A percentile compares a stretch with the other conserved stretches of the same genome.
These are phyloP conservation scores for Codiaeum variegatum DNA, from an alignment of 441 rosid genomes.

Conservation along the genomic window DNA sequence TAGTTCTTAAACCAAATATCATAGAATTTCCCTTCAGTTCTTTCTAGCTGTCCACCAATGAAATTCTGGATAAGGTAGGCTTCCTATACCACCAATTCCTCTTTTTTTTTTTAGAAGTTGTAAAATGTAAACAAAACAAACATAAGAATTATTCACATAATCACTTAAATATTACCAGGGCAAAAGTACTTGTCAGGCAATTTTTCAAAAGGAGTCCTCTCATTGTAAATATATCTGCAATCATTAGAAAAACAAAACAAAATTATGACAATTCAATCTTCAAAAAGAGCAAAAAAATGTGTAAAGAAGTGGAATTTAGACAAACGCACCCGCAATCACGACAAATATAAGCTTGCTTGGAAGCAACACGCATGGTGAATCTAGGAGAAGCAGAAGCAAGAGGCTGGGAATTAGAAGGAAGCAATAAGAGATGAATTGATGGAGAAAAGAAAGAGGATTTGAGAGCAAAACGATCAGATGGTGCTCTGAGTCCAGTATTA, in stretches of 20 bases:
- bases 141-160: not conserved
- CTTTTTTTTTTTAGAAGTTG: no score
- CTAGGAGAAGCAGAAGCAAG: slow-evolving; percentile 38
- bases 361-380: slow-evolving; percentile 74
- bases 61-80: slow-evolving; percentile 10
- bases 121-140: no score
- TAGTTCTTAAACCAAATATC: not conserved
- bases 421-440: slow-evolving; percentile 37
- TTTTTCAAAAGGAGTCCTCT: slow-evolving; percentile 85
- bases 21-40: not conserved
- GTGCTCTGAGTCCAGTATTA: slow-evolving; percentile 34
- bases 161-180: slow-evolving; percentile 43
- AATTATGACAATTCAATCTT: not conserved
- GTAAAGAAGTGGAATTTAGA: not conserved
- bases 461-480: slow-evolving; percentile 40
- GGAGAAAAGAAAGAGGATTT: slow-evolving; percentile 48
- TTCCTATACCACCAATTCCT: not conserved
- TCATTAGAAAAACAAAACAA: slow-evolving; percentile 3
- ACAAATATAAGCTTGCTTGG: slow-evolving; percentile 85
- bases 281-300: not conserved
- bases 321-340: slow-evolving; percentile 79
- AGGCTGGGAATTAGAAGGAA: slow-evolving; percentile 20
- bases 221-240: slow-evolving; percentile 81
- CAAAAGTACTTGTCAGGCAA: slow-evolving; percentile 70
- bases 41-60: not conserved